Evolutionary conservation across 306 rosid genomes (phyloP), one percentile per base, ranked within the genome.

Genomic region (Cucurbita maxima): DNA sequence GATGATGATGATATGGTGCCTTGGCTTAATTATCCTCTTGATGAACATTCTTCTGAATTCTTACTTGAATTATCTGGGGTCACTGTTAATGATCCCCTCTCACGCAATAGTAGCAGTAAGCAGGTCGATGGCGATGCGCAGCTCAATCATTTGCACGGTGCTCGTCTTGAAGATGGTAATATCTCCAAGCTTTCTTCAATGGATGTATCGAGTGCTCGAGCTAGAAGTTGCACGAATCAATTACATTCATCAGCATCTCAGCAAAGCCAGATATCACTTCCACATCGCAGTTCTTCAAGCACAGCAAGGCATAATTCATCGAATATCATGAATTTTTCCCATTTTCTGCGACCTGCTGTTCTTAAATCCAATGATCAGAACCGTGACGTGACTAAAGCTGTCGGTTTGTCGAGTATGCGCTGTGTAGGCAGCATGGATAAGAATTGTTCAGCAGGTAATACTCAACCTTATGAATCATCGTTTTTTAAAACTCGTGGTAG

Each of bases 21-120:
- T 75, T 94, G 99, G 97, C 72, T 91, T 80, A 93, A 83, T 84
- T 94, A 91, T 83, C 51, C 92, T 50, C 81, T 90, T 74, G 94
- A 86, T 81, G 86, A 79, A 67, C 77, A 91, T 76, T 75, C 83
- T 79, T 86, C 92, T 79, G 88, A 87, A 76, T 87, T 89, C 74
- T 76, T 90, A 75, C 90, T 87, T 66, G 91, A 92, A 68, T 71
- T 87, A 45, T 87, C 88, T n/a, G 85, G 86, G 71, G 88, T 85
- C 77, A 77, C 87, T 60, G 82, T 53, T 43, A 81, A 81, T 54
- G 88, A 83, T 56, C 76, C 74, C 38, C 77, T 86, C 12, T 37
- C 75, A 64, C 76, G 79, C n/a, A 79, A 76, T 79, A 82, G 76
- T 77, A 79, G 76, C 71, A 81, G 73, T 63, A 84, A 74, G 81